Evolutionary conservation across 2,329 filamentous ascomycete species (phyloP).

Genomic region (Xylariaceae sp.): DNA sequence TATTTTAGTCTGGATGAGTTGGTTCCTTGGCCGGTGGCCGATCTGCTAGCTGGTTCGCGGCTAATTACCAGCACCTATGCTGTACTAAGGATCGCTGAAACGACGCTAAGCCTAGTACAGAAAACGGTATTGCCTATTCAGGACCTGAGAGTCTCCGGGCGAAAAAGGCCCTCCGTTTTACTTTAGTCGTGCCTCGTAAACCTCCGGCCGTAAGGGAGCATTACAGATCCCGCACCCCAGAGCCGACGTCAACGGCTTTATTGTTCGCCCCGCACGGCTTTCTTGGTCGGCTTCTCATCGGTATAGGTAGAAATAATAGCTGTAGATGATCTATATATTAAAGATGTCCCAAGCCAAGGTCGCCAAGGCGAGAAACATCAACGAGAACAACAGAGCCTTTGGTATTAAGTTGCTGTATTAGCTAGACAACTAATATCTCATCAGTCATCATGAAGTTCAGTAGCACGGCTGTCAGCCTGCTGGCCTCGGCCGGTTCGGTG

Average conservation of each 20-base stretch:
- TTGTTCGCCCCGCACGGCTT: constrained; percentile 3
- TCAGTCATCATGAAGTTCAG: constrained; percentile 15
- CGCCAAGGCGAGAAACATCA: not conserved
- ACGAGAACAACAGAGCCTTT: not conserved
- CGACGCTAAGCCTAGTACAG: constrained; percentile 8
- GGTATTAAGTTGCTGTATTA: constrained; percentile 21
- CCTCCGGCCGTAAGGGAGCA: not conserved
- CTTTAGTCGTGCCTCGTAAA: not conserved
- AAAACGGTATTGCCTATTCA: not conserved
- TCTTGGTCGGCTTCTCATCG: not conserved
- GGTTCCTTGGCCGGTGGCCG: too few species aligned
- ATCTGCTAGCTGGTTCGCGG: constrained; percentile 8
- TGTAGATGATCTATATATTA: not conserved
- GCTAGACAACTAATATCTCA: not conserved
- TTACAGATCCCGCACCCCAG: constrained; percentile 3
- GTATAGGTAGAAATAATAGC: not conserved
- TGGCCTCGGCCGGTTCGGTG: constrained; percentile 8
- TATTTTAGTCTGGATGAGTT: not conserved
- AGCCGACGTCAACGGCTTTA: constrained; percentile 6
- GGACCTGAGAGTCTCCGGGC: not conserved
- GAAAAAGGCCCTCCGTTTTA: not conserved
- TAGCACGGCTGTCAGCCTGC: not conserved
- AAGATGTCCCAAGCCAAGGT: not conserved
- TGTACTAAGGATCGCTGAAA: too few species aligned
- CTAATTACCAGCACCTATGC: too few species aligned